A percentile compares a stretch with the other conserved stretches of the same genome.
Conservation (phyloP, 2,329 filamentous ascomycete genomes). For the Reticulascus tulasneorum region DNA sequence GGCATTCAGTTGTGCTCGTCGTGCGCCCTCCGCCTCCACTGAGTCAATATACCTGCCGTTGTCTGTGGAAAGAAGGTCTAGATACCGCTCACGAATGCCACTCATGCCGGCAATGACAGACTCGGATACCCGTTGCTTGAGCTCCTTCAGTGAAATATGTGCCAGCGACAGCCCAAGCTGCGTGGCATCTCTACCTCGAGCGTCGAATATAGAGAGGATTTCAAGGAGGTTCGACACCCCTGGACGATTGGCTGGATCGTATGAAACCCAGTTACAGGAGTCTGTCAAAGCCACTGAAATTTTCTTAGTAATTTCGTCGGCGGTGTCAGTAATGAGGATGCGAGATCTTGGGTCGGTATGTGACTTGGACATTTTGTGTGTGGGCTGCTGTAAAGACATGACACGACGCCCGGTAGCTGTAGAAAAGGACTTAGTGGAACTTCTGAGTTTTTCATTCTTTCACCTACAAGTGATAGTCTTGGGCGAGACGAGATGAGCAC, state of each 20-base stretch:
- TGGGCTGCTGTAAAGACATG: conserved; percentile 81
- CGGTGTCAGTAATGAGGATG: conserved; percentile 75
- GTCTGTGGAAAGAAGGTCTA: conserved; percentile 42
- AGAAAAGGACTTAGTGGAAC: neutral
- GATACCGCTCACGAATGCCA: conserved; percentile 54
- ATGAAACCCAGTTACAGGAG: conserved; percentile 60
- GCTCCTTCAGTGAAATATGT: conserved; percentile 29
- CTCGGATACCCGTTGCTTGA: conserved; percentile 54
- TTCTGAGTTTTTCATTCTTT: neutral
- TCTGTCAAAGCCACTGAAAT: conserved; percentile 76
- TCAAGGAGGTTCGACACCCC: conserved; percentile 86
- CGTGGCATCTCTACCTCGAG: conserved; percentile 30
- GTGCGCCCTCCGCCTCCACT: conserved; percentile 55
- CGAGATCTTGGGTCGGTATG: conserved; percentile 66
- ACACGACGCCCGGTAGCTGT: conserved; percentile 75
- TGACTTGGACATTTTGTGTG: conserved; percentile 93
- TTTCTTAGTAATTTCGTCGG: conserved; percentile 62
- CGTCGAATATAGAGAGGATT: conserved; percentile 68
- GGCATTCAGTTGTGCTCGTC: conserved; percentile 60
- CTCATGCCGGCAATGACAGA: conserved; percentile 49
- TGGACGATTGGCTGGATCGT: conserved; percentile 65
- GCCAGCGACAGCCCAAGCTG: conserved; percentile 36
- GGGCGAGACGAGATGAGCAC: conserved; percentile 60
- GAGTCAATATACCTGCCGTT: conserved; percentile 51
- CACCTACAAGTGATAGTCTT: conserved; percentile 67